These are phyloP conservation scores for Pneumocystis wakefieldiae DNA, from an alignment of 1,139 yeast species.

Conservation along the genomic window DNA sequence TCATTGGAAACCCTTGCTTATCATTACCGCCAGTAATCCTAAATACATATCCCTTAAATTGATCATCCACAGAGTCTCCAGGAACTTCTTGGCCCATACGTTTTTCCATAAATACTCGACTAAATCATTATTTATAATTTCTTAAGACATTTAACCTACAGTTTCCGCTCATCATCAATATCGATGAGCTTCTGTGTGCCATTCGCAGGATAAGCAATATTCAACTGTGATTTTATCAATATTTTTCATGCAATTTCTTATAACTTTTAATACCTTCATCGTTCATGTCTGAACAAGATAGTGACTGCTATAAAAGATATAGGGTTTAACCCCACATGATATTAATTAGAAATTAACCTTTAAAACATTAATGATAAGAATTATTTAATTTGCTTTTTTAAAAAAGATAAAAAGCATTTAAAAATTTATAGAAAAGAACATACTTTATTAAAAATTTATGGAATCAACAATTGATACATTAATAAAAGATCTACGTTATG, in stretches of 20 bases:
- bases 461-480: background rate
- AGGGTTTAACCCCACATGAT: background rate
- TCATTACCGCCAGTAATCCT: slow-evolving; percentile 99
- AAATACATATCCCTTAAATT: slow-evolving; percentile 98
- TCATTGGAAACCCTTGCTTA: slow-evolving; percentile 99
- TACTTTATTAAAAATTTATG: background rate
- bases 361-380: background rate
- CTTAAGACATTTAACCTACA: slow-evolving; percentile 19
- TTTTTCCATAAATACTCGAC: slow-evolving; percentile 95
- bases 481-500: background rate
- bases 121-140: background rate
- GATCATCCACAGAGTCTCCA: slow-evolving; percentile 96
- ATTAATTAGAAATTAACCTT: background rate
- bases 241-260: background rate
- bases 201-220: slow-evolving; percentile 99
- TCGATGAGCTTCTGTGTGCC: slow-evolving; percentile 98
- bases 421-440: background rate
- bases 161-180: slow-evolving; percentile 97
- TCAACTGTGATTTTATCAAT: slow-evolving; percentile 40
- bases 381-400: background rate
- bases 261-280: background rate
- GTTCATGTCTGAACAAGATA: background rate
- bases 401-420: background rate
- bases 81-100: slow-evolving; percentile 99
- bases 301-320: background rate